Evolutionary conservation across 2,329 filamentous ascomycete genomes (phyloP), one percentile per base, ranked within the genome.

Genomic region (Paracorniculantispora psalliotae): DNA sequence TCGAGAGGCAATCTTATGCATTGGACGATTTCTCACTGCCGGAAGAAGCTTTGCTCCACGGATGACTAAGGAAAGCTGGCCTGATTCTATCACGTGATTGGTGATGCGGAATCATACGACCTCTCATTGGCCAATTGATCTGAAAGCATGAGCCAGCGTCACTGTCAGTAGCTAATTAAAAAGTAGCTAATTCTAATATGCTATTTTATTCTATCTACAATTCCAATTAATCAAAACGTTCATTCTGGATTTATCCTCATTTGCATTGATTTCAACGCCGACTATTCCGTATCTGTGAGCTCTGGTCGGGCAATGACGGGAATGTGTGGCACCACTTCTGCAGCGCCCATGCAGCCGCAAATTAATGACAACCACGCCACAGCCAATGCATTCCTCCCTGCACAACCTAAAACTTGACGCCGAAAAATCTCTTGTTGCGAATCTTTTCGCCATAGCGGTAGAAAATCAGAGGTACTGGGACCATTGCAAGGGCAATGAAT

Each of bases 391-490:
- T 49, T 17, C 8, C 19, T 33, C 21, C 23, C 47, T 26, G 2
- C 19, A 12, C 23, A n/a, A 41, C 26, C 28, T 64, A 56, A 68
- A 48, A 67, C 65, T 51, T 63, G 15, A 66, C 63, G 19, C 60
- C 53, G 35, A 68, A 69, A 48, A 69, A 64, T 52, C 71, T 69
- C 63, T 65, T 67, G 54, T 68, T 65, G 35, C 73, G 67, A 47
- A 77, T 69, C 21, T 63, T 68, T 61, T 72, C 69, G 35, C 75
- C 75, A 33, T 71, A 77, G 1, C 67, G 60, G 60, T 70, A 71
- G 33, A 77, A 77, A 0, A 73, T 21, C 3, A 74, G 50, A 0
- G 74, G 73, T 8, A 77, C 68, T 6, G 74, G 76, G 6, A 74
- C 64, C 50, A 76, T 66, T 0, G 53, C 69, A 5, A 77, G 60